Evolutionary conservation across 345 rosid species (phyloP).

Genomic region (Microcos paniculata): DNA sequence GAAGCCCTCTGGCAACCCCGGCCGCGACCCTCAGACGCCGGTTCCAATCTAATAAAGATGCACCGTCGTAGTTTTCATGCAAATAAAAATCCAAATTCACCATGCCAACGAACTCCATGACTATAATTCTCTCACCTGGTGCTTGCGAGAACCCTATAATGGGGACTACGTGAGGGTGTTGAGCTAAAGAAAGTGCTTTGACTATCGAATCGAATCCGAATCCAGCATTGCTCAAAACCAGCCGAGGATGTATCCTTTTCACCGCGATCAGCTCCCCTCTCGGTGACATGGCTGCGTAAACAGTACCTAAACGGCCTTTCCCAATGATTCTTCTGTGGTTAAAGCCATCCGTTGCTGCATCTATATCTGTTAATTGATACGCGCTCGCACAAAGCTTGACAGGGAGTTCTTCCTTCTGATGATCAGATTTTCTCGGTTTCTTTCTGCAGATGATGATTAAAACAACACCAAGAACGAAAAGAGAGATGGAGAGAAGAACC

Average conservation of each 20-base stretch:
- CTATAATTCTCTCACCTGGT: slow-evolving; percentile 81
- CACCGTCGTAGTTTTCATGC: slow-evolving; percentile 48
- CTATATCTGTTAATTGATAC: slow-evolving; percentile 58
- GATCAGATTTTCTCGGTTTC: slow-evolving; percentile 52
- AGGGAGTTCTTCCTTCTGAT: slow-evolving; percentile 31
- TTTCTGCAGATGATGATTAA: slow-evolving; percentile 53
- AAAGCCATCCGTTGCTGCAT: slow-evolving; percentile 73
- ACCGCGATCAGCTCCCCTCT: slow-evolving; percentile 51
- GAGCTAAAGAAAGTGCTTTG: slow-evolving; percentile 60
- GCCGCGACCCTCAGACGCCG: slow-evolving; percentile 62
- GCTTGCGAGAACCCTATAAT: slow-evolving; percentile 74
- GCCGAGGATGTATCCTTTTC: slow-evolving; percentile 71
- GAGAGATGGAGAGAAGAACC: slow-evolving; percentile 43
- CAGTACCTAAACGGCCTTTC: slow-evolving; percentile 62
- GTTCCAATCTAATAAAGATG: slow-evolving; percentile 58
- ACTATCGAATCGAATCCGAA: slow-evolving; percentile 59
- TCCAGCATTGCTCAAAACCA: slow-evolving; percentile 68
- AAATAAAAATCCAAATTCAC: slow-evolving; percentile 51
- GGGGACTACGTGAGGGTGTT: slow-evolving; percentile 63
- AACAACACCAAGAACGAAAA: slow-evolving; percentile 42
- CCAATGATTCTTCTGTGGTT: slow-evolving; percentile 58
- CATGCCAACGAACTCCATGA: slow-evolving; percentile 50
- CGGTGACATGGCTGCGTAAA: slow-evolving; percentile 53
- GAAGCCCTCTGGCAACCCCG: slow-evolving; percentile 67
- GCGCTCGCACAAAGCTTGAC: slow-evolving; percentile 32